Evolutionary conservation across 768 basidiomycete species (phyloP), one percentile per base, ranked within the genome.

Genomic region (Hypsizygus marmoreus): DNA sequence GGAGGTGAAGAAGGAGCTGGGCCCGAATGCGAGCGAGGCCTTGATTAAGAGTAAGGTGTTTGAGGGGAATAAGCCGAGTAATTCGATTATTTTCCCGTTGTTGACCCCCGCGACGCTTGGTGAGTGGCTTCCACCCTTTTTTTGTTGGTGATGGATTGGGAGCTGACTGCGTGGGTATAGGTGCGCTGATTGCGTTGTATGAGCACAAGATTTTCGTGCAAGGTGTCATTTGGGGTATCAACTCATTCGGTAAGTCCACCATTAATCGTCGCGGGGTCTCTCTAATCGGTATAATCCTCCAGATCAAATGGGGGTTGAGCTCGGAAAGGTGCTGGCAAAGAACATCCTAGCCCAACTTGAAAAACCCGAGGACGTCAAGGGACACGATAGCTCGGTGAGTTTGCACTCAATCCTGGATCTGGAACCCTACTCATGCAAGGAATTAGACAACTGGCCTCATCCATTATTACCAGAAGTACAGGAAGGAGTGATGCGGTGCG

Each of bases 271-370:
- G 10, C 2, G 17, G 19, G 19, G 20, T 14, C 6, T 41, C 20
- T 40, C 16, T n/a, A 17, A 23, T n/a, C 38, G 23, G 25, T 14
- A 37, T n/a, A 8, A 19, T 17, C 8, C 37, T 14, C 48, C 58
- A 91, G 92, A 98, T 67, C 97, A 98, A 84, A 97, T 97, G 95
- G 97, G 97, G 65, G 95, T 98, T 54, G 95, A 98, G 68, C 86
- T 98, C 43, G 95, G 95, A 46, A 98, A 98, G 67, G 90, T 95
- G 4, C 81, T 99, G 33, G 97, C 97, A 1, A 98, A 97, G 82
- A 88, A 87, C 58, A 98, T 99, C 59, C 77, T 98, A 40, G 78
- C 82, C 2, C 94, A 97, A 67, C 84, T 98, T 34, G 82, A 73
- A n/a, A 80, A 76, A 47, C 84, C 91, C 7, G 77, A 73, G 19